phyloP scores from a whole-genome alignment of 169 alveolate genomes.

The Plasmodium sp. region DNA sequence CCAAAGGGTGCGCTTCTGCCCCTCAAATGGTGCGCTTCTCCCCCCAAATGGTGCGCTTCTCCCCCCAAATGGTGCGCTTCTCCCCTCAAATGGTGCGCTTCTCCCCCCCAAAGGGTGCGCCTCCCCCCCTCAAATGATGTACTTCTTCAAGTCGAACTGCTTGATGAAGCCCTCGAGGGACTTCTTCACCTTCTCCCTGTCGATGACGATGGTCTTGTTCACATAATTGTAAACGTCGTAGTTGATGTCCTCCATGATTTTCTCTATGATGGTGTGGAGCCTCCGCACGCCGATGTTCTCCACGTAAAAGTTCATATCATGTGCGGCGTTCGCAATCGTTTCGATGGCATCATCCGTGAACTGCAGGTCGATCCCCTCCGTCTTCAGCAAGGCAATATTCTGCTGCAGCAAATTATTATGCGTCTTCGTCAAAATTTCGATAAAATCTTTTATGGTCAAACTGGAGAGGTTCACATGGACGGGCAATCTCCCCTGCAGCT shows the following conservation, averaged over 20 bases:
- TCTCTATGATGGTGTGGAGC: constrained; percentile 90
- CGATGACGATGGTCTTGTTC: constrained; percentile 34
- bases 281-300: constrained; percentile 94
- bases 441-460: constrained; percentile 86
- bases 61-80: neutral
- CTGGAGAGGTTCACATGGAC: constrained; percentile 86
- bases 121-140: constrained; percentile 6
- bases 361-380: constrained; percentile 86
- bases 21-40: too few species aligned
- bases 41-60: constrained; percentile 5
- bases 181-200: constrained; percentile 54
- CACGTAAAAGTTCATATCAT: constrained; percentile 85
- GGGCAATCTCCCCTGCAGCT: constrained; percentile 93
- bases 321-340: constrained; percentile 77
- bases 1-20: neutral
- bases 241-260: constrained; percentile 70
- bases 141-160: constrained; percentile 68
- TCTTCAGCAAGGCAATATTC: constrained; percentile 84
- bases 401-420: constrained; percentile 86
- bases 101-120: neutral
- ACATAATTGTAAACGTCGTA: constrained; percentile 62
- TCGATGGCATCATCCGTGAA: constrained; percentile 85
- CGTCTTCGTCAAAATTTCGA: constrained; percentile 86
- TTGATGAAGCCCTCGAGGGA: constrained; percentile 60
- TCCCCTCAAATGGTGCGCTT: neutral